phyloP scores from a whole-genome alignment of 2,329 filamentous ascomycete species.

The Alternaria infectoria region DNA sequence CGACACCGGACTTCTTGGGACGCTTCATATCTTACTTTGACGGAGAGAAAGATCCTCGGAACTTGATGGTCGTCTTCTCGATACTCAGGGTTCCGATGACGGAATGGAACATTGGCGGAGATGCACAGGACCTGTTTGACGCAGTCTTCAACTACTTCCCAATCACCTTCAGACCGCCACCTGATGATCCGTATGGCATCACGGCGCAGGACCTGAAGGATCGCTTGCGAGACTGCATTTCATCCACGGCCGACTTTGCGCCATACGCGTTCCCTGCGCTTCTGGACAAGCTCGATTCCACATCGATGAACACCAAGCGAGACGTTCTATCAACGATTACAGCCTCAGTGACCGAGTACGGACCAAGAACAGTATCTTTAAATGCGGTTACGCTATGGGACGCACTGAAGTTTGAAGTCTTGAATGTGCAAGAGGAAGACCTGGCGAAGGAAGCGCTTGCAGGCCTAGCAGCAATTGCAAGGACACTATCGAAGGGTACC shows the following conservation, averaged over 20 bases:
- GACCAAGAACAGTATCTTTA: conserved; percentile 63
- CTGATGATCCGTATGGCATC: conserved; percentile 72
- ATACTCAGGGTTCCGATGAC: conserved; percentile 70
- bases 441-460: conserved; percentile 65
- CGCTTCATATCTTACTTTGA: conserved; percentile 69
- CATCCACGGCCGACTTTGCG: conserved; percentile 68
- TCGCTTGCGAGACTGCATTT: conserved; percentile 67
- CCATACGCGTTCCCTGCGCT: conserved; percentile 71
- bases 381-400: conserved; percentile 73
- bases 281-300: conserved; percentile 72
- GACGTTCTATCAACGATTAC: conserved; percentile 69
- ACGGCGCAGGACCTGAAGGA: conserved; percentile 72
- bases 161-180: conserved; percentile 72
- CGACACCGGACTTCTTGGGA: conserved; percentile 60
- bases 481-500: conserved; percentile 59
- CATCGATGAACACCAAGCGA: conserved; percentile 71
- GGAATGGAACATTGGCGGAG: conserved; percentile 68
- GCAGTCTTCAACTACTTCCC: conserved; percentile 76
- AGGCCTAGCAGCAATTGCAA: conserved; percentile 62
- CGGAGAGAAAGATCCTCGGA: conserved; percentile 72
- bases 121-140: conserved; percentile 67
- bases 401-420: conserved; percentile 71
- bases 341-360: conserved; percentile 66
- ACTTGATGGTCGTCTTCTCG: conserved; percentile 74
- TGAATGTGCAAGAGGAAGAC: conserved; percentile 71